These are phyloP conservation scores for Paxillus rubicundulus DNA, from an alignment of 768 basidiomycete genomes.

Conservation along the genomic window DNA sequence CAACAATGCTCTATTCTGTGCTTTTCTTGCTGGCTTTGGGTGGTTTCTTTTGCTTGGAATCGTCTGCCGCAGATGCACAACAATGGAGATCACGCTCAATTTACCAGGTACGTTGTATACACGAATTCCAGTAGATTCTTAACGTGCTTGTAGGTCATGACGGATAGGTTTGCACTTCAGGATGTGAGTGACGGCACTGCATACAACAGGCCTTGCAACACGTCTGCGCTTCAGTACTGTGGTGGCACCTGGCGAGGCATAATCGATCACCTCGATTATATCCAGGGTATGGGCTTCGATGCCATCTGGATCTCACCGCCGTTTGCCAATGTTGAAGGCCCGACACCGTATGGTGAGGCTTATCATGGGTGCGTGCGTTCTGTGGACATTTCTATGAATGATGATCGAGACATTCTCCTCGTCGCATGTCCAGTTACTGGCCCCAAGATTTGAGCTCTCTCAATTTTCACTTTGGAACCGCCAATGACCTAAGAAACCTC, in stretches of 20 bases:
- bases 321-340: conserved; percentile 46
- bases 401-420: neutral
- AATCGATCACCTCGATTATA: conserved; percentile 57
- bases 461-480: conserved; percentile 53
- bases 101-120: conserved; percentile 42
- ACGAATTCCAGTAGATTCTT: neutral
- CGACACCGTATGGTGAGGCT: conserved; percentile 50
- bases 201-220: conserved; percentile 42
- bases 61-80: conserved; percentile 40
- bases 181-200: conserved; percentile 27
- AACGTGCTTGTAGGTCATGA: conserved; percentile 39
- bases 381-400: neutral
- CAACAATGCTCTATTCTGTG: conserved; percentile 8
- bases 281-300: conserved; percentile 61
- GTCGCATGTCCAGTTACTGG: conserved; percentile 44
- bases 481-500: conserved; percentile 49
- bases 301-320: conserved; percentile 60
- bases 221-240: conserved; percentile 48
- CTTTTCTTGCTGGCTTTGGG: conserved; percentile 10
- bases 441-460: conserved; percentile 44
- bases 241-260: conserved; percentile 57
- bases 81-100: conserved; percentile 53
- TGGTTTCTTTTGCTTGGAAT: conserved; percentile 6
- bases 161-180: conserved; percentile 60
- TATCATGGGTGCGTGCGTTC: conserved; percentile 47